Base-by-base conservation (phyloP, 176 grass and related monocot species). In the Zoysia japonica region DNA sequence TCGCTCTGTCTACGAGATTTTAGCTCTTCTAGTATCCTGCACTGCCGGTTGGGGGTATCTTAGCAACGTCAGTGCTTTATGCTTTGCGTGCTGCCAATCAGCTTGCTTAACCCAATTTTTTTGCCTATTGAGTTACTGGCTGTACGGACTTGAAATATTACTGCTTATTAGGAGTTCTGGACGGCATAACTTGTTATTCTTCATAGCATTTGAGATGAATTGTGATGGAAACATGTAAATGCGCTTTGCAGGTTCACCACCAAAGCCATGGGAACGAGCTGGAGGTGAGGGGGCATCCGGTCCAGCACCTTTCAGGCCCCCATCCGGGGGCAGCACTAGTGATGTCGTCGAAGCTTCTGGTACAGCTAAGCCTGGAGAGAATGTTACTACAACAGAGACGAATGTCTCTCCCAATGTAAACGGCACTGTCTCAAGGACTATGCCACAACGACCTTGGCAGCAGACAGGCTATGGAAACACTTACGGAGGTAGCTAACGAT, bases 321-420 rank as follows among this genome's bases (percentile, higher is more conserved):
- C 96, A 46, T 91, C 96, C 48, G 78, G 88, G 20, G 96, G 96
- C 61, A 99, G 47, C 74, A 99, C 96, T 48, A 93, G 86, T 3
- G 86, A 95, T 61, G 86, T 99, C 7, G 88, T 99, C 0, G 96
- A 99, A 86, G 75, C 96, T 79, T 99, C 96, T 65, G 96, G 96
- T 20, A 91, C 61, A 14, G 92, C 92, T n/a, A 99, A 89, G 69
- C 90, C 92, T 3, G 92, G 96, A 20, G 96, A 99, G 76, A 82
- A 83, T 8, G 67, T 99, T 44, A n/a, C 86, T 16, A 73, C 83
- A 2, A 36, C 76, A 4, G 90, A 90, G 38, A 69, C 68, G 66
- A 93, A 82, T 13, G 68, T 28, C 1, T 13, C 90, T 14, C 15
- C 75, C 53, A 85, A 80, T 40, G 40, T 76, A 69, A 91, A 79